Evolutionary conservation across 2,329 filamentous ascomycete genomes (phyloP), one percentile per base, ranked within the genome.

Genomic region (Esteya vermicola): DNA sequence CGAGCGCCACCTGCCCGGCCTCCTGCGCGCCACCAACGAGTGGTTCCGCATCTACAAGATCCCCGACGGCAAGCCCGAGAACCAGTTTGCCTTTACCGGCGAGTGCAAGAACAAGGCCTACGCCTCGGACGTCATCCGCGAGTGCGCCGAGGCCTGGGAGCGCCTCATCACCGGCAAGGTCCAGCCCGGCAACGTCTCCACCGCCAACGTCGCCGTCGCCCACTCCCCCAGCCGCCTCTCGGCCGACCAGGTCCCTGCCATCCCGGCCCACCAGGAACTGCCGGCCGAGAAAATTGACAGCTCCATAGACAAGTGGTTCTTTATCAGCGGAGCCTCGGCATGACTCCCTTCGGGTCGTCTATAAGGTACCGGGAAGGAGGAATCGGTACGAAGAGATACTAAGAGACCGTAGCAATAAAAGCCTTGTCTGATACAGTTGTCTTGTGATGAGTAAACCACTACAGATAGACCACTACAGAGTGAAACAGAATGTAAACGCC

Each of bases 31-130:
- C 59, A 96, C 89, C 60, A 98, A 98, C 61, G 91, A 98, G 74
- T 98, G 91, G 91, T 98, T 98, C 86, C 86, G 91, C 65, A 98
- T 98, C 78, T 98, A 98, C 82, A 98, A 98, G 77, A 98, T 98
- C 67, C 91, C 91, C 60, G 91, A 98, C 61, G 91, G 91, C 74
- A 98, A 98, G 86, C 88, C 89, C 56, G 91, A 98, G 82, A 98
- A 98, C 79, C 91, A 96, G 72, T 98, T 98, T 60, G 91, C 91
- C 57, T 98, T 98, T 74, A 95, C 88, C 45, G 91, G 91, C 71
- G 91, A 98, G 75, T 96, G 89, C 84, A 98, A 98, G 82, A 98
- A 98, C 81, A 93, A 88, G 79, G 85, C 82, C 82, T 95, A 96
- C 64, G 91, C 91, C 62, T 81, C 82, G 63, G 91, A 98, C 49